Conservation (phyloP, 2,329 filamentous ascomycete genomes). For the Ilyonectria sp. region DNA sequence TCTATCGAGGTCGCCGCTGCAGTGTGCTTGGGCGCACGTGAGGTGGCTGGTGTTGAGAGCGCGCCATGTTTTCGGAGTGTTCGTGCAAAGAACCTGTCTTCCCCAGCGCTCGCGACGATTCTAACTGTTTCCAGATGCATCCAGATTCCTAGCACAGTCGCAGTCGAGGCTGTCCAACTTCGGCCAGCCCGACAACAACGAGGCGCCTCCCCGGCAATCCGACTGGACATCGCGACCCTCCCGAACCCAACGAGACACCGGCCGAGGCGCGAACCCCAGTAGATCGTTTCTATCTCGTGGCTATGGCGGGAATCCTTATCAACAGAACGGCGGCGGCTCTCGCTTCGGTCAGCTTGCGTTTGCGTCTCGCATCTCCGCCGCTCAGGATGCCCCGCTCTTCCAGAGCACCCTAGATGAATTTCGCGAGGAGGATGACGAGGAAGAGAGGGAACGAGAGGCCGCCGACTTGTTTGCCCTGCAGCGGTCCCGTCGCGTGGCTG, state of each 20-base stretch:
- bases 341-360: conserved; percentile 83
- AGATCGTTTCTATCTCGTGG: conserved; percentile 63
- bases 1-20: conserved; percentile 29
- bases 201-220: conserved; percentile 45
- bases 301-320: conserved; percentile 82
- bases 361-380: conserved; percentile 79
- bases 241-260: conserved; percentile 51
- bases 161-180: conserved; percentile 89
- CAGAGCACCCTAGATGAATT: conserved; percentile 93
- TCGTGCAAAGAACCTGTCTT: conserved; percentile 57
- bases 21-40: conserved; percentile 44
- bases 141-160: conserved; percentile 95
- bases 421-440: conserved; percentile 92
- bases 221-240: conserved; percentile 56
- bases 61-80: conserved; percentile 82
- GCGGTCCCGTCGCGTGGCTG: conserved; percentile 89
- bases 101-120: conserved; percentile 1
- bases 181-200: conserved; percentile 69
- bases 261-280: conserved; percentile 49
- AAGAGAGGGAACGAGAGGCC: conserved; percentile 90
- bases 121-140: conserved; percentile 79
- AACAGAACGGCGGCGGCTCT: conserved; percentile 79
- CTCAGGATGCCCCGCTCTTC: conserved; percentile 91
- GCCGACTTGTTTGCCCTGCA: conserved; percentile 96
- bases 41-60: conserved; percentile 53